Conservation (phyloP, 192 early-diverging fungal genomes). For the Paraglomus brasilianum region DNA sequence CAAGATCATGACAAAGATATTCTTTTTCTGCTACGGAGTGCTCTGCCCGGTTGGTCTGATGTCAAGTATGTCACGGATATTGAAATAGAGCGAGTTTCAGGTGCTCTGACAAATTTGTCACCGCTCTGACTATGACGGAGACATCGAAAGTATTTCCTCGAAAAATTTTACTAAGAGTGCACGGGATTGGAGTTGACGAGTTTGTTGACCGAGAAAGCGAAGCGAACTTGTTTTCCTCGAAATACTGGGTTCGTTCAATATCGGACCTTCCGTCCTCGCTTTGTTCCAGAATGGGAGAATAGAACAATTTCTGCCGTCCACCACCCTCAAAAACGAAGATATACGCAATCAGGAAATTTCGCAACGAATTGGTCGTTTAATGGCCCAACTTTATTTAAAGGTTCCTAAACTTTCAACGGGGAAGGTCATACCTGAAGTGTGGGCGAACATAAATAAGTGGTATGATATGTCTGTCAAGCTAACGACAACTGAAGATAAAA, state of each 20-base stretch:
- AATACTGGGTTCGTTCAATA: constrained; percentile 62
- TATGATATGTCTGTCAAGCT: constrained; percentile 42
- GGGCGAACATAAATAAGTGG: constrained; percentile 69
- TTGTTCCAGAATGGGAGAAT: constrained; percentile 84
- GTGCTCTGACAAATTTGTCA: no score
- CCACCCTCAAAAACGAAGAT: constrained; percentile 67
- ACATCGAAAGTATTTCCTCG: no score
- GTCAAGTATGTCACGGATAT: no score
- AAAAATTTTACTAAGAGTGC: no score
- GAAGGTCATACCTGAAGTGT: constrained; percentile 54
- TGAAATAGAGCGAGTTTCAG: no score
- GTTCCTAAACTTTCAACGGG: constrained; percentile 36
- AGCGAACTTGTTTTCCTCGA: no score
- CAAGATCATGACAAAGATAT: no score
- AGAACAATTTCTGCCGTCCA: constrained; percentile 78
- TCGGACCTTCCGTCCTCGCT: constrained; percentile 73
- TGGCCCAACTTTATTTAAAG: constrained; percentile 73
- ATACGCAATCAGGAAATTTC: constrained; percentile 64
- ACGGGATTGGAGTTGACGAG: no score
- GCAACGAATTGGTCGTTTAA: constrained; percentile 65
- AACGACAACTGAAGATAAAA: constrained; percentile 38
- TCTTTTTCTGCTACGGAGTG: no score
- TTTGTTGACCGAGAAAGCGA: no score
- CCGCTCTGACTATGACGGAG: no score
- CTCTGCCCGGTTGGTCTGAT: no score